phyloP scores from a whole-genome alignment of 1,139 yeast species.

The Suhomyces yuchorum region DNA sequence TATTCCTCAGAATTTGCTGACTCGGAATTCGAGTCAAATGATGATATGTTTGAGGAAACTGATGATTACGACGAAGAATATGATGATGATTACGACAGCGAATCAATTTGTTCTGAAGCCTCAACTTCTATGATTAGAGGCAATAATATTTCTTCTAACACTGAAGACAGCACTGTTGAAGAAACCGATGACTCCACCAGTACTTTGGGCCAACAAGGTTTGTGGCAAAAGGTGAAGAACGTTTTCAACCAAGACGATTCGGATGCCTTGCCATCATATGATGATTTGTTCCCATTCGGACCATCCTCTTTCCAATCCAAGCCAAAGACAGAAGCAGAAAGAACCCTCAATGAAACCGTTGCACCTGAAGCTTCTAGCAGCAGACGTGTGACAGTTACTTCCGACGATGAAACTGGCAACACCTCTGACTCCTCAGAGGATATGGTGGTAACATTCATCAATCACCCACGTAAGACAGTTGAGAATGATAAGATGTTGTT shows the following conservation, averaged over 20 bases:
- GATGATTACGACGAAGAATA: conserved; percentile 24
- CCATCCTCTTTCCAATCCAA: conserved; percentile 32
- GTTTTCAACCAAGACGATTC: conserved; percentile 53
- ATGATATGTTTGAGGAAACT: conserved; percentile 29
- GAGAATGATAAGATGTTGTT: conserved; percentile 83
- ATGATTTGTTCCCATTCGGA: conserved; percentile 78
- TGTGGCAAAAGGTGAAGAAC: conserved; percentile 66
- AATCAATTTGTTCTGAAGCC: conserved; percentile 10
- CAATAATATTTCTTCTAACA: not conserved
- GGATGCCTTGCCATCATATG: conserved; percentile 68
- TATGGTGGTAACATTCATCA: conserved; percentile 55
- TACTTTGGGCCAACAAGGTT: conserved; percentile 25
- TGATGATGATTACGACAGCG: conserved; percentile 24
- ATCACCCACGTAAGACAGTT: conserved; percentile 63
- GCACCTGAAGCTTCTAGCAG: conserved; percentile 9
- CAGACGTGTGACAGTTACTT: conserved; percentile 10
- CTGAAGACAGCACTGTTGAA: conserved; percentile 4
- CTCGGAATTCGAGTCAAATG: conserved; percentile 42
- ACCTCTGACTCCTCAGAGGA: conserved; percentile 55
- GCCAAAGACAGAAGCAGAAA: conserved; percentile 41
- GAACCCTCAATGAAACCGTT: conserved; percentile 28
- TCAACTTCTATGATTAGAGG: conserved; percentile 11
- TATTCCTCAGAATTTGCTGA: conserved; percentile 46
- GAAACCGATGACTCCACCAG: conserved; percentile 12
- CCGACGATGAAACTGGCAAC: conserved; percentile 32